phyloP scores from a whole-genome alignment of 768 basidiomycete species.

The Basidioascus undulatus region DNA sequence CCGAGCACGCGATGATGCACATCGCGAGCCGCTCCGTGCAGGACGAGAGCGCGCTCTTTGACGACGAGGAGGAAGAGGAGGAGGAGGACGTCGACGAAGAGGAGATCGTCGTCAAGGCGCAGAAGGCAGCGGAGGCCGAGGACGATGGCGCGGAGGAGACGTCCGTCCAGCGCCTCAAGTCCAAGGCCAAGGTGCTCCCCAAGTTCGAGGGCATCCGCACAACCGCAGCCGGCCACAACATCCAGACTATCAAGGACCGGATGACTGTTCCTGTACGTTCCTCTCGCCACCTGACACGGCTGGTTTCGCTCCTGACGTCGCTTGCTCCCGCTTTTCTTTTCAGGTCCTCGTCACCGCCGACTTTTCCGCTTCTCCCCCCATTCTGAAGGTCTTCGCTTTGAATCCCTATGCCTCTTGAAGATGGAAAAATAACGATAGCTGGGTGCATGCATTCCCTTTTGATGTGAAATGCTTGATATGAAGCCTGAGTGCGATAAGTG shows the following conservation, averaged over 20 bases:
- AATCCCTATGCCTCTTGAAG: too few species aligned
- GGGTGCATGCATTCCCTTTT: too few species aligned
- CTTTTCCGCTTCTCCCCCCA: constrained; percentile 79
- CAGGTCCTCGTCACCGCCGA: constrained; percentile 89
- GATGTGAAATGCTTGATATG: too few species aligned
- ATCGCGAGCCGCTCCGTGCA: constrained; percentile 63
- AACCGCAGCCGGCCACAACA: constrained; percentile 57
- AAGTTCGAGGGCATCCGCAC: constrained; percentile 61
- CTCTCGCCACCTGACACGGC: too few species aligned
- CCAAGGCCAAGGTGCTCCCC: constrained; percentile 48
- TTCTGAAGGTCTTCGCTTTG: too few species aligned
- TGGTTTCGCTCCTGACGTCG: not conserved
- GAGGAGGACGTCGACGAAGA: constrained; percentile 56
- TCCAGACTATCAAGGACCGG: constrained; percentile 81
- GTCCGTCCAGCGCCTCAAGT: constrained; percentile 37
- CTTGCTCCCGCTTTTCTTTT: constrained; percentile 6
- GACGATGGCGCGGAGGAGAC: constrained; percentile 19
- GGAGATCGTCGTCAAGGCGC: constrained; percentile 46
- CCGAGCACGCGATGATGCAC: constrained; percentile 76
- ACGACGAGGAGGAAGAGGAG: too few species aligned
- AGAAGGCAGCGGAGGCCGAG: constrained; percentile 18
- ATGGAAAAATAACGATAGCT: too few species aligned
- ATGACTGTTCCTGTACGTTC: constrained; percentile 70
- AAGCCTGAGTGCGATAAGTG: too few species aligned
- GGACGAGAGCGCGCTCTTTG: constrained; percentile 68